Percentiles rank a stretch among this genome's conserved stretches.
Evolutionary conservation across 176 grass and related monocot genomes (phyloP).

Genomic region (Hordeum vulgare): DNA sequence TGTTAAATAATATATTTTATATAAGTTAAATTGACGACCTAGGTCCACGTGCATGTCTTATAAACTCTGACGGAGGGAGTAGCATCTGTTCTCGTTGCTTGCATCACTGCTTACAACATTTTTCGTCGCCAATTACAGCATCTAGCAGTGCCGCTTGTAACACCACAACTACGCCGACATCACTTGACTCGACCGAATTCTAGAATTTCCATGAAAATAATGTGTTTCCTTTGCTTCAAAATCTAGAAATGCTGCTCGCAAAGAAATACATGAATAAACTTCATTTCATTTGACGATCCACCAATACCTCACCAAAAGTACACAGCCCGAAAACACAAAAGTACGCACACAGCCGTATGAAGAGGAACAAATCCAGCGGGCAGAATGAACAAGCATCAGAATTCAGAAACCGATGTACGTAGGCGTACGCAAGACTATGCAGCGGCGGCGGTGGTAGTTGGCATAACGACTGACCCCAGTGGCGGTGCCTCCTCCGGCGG

Average conservation of each 20-base stretch:
- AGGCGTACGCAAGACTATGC: conserved; percentile 22
- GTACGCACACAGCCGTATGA: neutral
- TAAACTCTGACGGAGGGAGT: too few relatives aligned
- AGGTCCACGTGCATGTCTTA: too few relatives aligned
- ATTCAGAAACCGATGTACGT: neutral
- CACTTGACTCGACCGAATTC: too few relatives aligned
- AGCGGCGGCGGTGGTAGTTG: conserved; percentile 48
- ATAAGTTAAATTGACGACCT: too few relatives aligned
- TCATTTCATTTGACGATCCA: neutral
- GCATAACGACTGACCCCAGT: conserved; percentile 20
- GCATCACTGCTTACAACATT: too few relatives aligned
- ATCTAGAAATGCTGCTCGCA: neutral
- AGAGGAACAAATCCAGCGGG: neutral
- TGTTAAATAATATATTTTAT: too few relatives aligned
- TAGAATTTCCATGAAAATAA: neutral
- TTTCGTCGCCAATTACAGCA: too few relatives aligned
- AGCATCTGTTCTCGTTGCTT: too few relatives aligned
- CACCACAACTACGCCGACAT: too few relatives aligned
- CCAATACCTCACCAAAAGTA: conserved; percentile 18
- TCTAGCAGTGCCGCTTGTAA: too few relatives aligned
- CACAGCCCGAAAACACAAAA: neutral
- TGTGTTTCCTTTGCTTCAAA: neutral
- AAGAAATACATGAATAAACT: neutral
- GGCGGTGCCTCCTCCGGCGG: neutral
- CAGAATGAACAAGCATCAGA: neutral